Evolutionary conservation across 2,329 filamentous ascomycete genomes (phyloP).

Genomic region (Teratosphaeria zuluensis): DNA sequence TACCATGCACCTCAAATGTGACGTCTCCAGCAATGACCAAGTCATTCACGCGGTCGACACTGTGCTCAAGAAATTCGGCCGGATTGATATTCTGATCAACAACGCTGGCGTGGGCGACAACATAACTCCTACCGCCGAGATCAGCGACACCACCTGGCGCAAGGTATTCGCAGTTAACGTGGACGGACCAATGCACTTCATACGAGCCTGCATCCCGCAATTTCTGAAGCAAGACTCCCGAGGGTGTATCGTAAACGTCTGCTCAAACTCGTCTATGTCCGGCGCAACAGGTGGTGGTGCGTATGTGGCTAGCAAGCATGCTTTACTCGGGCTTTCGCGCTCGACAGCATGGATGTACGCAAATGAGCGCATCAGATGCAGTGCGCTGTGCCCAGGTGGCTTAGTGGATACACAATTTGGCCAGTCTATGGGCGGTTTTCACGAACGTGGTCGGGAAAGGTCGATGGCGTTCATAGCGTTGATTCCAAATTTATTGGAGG

Average conservation of each 20-base stretch:
- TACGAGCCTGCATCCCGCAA: conserved; percentile 42
- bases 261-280: conserved; percentile 27
- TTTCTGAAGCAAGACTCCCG: conserved; percentile 41
- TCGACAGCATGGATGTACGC: conserved; percentile 47
- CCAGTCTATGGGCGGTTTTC: background rate
- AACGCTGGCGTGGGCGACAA: conserved; percentile 52
- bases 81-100: conserved; percentile 53
- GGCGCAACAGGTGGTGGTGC: conserved; percentile 15
- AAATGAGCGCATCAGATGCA: conserved; percentile 45
- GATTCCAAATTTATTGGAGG: background rate
- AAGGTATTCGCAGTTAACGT: conserved; percentile 45
- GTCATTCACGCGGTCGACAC: conserved; percentile 26
- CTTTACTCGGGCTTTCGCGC: conserved; percentile 44
- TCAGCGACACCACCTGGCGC: conserved; percentile 25
- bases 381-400: conserved; percentile 44
- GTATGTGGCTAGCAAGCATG: conserved; percentile 46
- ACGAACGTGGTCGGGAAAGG: background rate
- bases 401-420: background rate
- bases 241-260: conserved; percentile 46
- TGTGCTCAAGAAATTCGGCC: conserved; percentile 40
- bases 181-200: conserved; percentile 49
- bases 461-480: background rate
- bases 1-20: background rate
- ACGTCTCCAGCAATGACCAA: background rate
- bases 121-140: conserved; percentile 35